Evolutionary conservation across 768 basidiomycete species (phyloP).

Genomic region (Mycena amicta): DNA sequence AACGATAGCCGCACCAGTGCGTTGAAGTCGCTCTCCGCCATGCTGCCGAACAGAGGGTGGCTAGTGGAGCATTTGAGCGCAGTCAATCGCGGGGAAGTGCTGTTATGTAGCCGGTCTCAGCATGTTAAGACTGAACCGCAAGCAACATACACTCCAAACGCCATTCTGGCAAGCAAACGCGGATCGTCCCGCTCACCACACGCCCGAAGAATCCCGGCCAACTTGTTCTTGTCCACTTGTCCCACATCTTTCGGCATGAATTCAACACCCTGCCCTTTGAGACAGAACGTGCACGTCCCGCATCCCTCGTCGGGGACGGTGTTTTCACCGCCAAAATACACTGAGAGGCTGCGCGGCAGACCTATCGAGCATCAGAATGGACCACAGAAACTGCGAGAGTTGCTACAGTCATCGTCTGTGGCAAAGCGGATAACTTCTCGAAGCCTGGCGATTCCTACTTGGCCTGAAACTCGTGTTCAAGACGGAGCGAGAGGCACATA

Average conservation of each 20-base stretch:
- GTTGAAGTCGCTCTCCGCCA: slow-evolving; percentile 43
- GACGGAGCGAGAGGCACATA: neutral
- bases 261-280: slow-evolving; percentile 33
- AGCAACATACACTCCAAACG: slow-evolving; percentile 48
- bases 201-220: slow-evolving; percentile 41
- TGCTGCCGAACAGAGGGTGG: slow-evolving; percentile 47
- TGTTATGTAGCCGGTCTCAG: too few relatives aligned
- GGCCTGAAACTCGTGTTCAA: too few relatives aligned
- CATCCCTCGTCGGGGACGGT: slow-evolving; percentile 44
- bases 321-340: slow-evolving; percentile 46
- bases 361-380: slow-evolving; percentile 30
- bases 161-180: slow-evolving; percentile 51
- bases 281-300: slow-evolving; percentile 46
- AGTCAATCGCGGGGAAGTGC: slow-evolving; percentile 42
- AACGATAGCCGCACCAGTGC: slow-evolving; percentile 28
- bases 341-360: slow-evolving; percentile 42
- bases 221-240: slow-evolving; percentile 30
- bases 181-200: slow-evolving; percentile 51
- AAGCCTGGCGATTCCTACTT: slow-evolving; percentile 40
- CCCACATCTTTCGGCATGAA: slow-evolving; percentile 29
- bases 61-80: slow-evolving; percentile 40
- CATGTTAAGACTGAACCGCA: too few relatives aligned
- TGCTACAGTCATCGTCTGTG: slow-evolving; percentile 39
- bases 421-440: slow-evolving; percentile 41
- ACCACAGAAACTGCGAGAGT: slow-evolving; percentile 4